Evolutionary conservation across 805 yeast species (phyloP), one percentile per base, ranked within the genome.

Genomic region (Wickerhamomyces bovis): DNA sequence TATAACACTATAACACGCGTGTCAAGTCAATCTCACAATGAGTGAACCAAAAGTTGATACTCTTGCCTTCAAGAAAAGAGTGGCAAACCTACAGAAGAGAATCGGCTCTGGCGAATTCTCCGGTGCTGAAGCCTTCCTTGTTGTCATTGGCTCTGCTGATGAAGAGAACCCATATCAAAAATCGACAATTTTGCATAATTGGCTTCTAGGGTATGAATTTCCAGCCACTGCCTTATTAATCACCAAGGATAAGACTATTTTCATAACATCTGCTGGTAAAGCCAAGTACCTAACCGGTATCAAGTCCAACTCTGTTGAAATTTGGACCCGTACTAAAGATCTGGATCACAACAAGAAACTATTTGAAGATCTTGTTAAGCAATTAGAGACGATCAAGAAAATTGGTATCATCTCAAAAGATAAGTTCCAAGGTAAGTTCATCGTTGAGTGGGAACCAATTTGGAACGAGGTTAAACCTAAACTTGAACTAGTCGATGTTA

Each of bases 191-290:
- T 67, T 90, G 41, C 97, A 90, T 63, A 85, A 81, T 44, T 92
- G 98, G 98, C 70, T 92, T 45, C 69, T 92, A 42, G 96, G 97
- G 4, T 92, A 90, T 63, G 98, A 94, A 63, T 92, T 92, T 61
- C 95, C 96, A n/a, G 94, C 94, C 43, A 89, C 97, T 2, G 81
- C 81, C 26, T 67, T 92, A 44, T 79, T 75, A 43, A 68, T 90
- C 48, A 76, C 85, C 3, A 73, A 75, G 45, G 77, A 76, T 35
- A 80, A 78, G 53, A 70, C 80, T 35, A 65, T 80, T 4, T 70
- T 92, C 45, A 73, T 90, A 48, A 90, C 97, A 0, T 82, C 92
- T 26, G 83, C 81, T 42, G 88, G 88, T 7, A 92, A 92, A 66
- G 89, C 95, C 38, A 87, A 83, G 63, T 84, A 89, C 68, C 69